phyloP scores from a whole-genome alignment of 306 rosid species.

The Vicia villosa region DNA sequence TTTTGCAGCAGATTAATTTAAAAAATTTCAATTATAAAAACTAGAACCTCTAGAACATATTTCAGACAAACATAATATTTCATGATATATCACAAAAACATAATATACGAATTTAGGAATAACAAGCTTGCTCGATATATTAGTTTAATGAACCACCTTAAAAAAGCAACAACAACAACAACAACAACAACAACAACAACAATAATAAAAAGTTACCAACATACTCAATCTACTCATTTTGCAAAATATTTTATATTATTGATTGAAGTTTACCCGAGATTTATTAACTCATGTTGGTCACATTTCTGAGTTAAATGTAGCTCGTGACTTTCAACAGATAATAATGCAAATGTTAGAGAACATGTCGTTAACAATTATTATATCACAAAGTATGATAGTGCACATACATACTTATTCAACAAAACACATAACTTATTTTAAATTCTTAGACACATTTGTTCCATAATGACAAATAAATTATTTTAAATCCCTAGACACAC shows the following conservation, averaged over 20 bases:
- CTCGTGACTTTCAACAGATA: neutral
- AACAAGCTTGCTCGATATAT: slow-evolving; percentile 38
- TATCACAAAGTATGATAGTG: no score
- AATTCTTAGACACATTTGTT: no score
- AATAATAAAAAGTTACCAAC: no score
- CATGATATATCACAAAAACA: neutral
- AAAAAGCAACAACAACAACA: no score
- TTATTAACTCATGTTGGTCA: neutral
- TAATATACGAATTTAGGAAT: slow-evolving; percentile 28
- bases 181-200: no score
- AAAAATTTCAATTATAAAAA: no score
- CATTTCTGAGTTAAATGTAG: neutral
- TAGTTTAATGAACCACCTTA: neutral
- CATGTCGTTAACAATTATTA: neutral
- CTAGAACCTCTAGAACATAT: no score
- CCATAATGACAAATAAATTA: neutral
- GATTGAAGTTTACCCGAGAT: neutral
- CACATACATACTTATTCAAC: neutral
- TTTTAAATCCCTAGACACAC: slow-evolving; percentile 41
- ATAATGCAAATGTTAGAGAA: neutral
- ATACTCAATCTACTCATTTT: neutral
- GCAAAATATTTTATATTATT: no score
- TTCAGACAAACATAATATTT: no score
- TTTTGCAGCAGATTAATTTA: no score
- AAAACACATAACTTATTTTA: no score